Evolutionary conservation across 192 early-diverging fungal genomes (phyloP).

Genomic region (Martensiomyces pterosporus): DNA sequence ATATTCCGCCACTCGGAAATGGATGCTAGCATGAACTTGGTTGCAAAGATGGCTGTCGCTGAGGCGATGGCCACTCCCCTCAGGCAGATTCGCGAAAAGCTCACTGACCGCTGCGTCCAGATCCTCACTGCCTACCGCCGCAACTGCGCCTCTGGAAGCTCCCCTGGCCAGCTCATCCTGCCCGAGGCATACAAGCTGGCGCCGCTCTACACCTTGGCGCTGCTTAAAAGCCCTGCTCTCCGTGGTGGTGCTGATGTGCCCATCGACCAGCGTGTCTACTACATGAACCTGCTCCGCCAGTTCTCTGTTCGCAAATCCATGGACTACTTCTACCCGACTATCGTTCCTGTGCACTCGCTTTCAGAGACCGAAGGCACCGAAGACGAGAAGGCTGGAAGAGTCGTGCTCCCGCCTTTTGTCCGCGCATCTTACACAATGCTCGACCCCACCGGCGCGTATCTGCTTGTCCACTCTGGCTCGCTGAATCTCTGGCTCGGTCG

Average conservation of each 20-base stretch:
- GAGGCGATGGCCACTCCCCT: conserved; percentile 69
- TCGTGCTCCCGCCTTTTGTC: conserved; percentile 62
- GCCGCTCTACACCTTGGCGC: conserved; percentile 77
- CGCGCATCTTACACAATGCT: conserved; percentile 76
- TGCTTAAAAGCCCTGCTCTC: conserved; percentile 82
- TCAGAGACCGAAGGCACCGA: conserved; percentile 44
- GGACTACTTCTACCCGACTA: conserved; percentile 77
- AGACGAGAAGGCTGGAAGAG: conserved; percentile 50
- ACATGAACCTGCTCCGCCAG: conserved; percentile 74
- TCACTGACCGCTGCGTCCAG: conserved; percentile 85
- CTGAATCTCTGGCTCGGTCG: conserved; percentile 88
- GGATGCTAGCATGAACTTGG: conserved; percentile 85
- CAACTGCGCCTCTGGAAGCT: conserved; percentile 80
- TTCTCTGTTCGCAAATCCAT: conserved; percentile 72
- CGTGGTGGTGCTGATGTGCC: conserved; percentile 70
- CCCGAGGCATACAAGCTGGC: conserved; percentile 94
- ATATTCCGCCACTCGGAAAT: conserved; percentile 89
- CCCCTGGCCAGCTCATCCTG: conserved; percentile 91
- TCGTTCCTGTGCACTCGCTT: conserved; percentile 69
- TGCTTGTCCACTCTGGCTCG: conserved; percentile 77
- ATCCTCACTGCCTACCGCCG: conserved; percentile 87
- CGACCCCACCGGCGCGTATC: conserved; percentile 71
- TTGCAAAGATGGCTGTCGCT: conserved; percentile 76
- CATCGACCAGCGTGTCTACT: conserved; percentile 75
- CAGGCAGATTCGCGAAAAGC: conserved; percentile 69